These are phyloP conservation scores for Flaveria robusta DNA, from an alignment of 129 eudicot genomes.

Conservation along the genomic window DNA sequence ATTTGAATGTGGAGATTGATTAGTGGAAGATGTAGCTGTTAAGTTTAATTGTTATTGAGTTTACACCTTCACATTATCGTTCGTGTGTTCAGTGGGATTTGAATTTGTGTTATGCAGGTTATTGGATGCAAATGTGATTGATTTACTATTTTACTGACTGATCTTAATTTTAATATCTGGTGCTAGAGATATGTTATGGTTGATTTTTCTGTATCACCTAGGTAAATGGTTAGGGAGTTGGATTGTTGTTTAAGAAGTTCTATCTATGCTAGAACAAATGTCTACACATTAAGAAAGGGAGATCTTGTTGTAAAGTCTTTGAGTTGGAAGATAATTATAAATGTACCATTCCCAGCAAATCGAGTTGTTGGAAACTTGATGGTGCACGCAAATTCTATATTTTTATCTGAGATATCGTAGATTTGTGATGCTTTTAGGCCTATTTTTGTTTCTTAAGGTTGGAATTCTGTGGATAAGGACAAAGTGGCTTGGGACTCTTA, in stretches of 20 bases:
- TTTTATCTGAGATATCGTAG: conserved; percentile 9
- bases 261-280: background rate
- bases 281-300: background rate
- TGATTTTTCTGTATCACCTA: background rate
- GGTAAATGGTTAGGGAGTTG: conserved; percentile 16
- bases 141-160: background rate
- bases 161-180: background rate
- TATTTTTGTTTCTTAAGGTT: conserved; percentile 21
- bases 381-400: background rate
- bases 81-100: too few species aligned
- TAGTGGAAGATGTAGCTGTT: conserved; percentile 13
- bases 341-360: background rate
- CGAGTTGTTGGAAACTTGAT: conserved; percentile 10
- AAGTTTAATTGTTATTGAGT: background rate
- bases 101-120: background rate
- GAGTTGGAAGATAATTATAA: background rate
- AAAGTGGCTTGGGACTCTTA: conserved; percentile 36
- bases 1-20: conserved; percentile 10
- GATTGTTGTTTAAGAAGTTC: conserved; percentile 5
- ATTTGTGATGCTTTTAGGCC: conserved; percentile 13
- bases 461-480: conserved; percentile 11
- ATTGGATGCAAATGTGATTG: background rate
- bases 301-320: background rate
- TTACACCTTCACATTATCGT: background rate
- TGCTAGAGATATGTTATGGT: background rate